Base-by-base conservation (phyloP, 768 basidiomycete species). In the Porpolomopsis calyptriformis region DNA sequence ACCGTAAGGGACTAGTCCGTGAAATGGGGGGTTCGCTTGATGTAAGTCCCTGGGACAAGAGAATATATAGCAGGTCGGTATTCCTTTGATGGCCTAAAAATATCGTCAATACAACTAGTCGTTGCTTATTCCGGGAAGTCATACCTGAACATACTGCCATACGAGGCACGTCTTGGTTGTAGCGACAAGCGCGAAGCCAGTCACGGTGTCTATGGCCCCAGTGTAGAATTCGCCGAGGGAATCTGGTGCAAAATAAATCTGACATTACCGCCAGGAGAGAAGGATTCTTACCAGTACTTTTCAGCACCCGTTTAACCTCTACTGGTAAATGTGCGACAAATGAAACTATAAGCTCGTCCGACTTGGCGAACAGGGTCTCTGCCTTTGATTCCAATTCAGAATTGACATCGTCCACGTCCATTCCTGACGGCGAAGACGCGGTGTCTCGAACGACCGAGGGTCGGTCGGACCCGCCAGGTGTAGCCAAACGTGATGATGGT, bases 21-120 rank as follows among this genome's bases (percentile, higher is more conserved):
- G 73, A 31, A 76, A 64, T 10, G 76, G 70, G 29, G 76, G 73
- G 39, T 62, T 57, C 1, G 60, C 56, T 26, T 62, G 35, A 18
- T 63, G 60, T 18, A 64, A 51, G 47, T 71, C 66, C 49, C 64
- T 63, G 4, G 86, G 86, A 56, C 81, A 85, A 9, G 79, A 68
- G 53, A 89, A 85, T 37, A 89, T 87, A 53, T 88, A 88, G 58
- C 86, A 87, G 9, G 85, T 88, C 7, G 84, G 83, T 27, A 75
- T 77, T 22, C 82, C 79, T 58, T 76, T 79, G 47, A 83, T 68
- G 1, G 79, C 76, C 69, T 80, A 43, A 4, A 40, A 23, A 23
- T 37, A 31, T 10, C 25, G 39, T 14, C 34, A 23, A 37, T 39
- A 43, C 26, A 44, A 22, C 50, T 49, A 49, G n/a, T 23, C 10